Evolutionary conservation across 2,329 filamentous ascomycete genomes (phyloP).

Genomic region (Ustulina deusta): DNA sequence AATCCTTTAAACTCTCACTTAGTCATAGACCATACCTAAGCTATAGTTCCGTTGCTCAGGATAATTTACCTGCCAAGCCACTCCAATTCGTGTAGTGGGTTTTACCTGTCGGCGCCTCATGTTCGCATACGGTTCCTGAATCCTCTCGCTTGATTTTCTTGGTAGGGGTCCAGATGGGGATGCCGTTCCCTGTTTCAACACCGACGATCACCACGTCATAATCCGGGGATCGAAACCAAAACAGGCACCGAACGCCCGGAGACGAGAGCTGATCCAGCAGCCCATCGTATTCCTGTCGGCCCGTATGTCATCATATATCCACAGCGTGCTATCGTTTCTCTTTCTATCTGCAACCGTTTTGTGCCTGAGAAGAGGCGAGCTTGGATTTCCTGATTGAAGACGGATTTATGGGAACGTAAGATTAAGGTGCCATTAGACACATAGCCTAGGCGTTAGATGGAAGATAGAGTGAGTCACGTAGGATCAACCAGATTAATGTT

Average conservation of each 20-base stretch:
- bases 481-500: background rate
- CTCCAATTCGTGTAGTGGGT: background rate
- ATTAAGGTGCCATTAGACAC: background rate
- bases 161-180: slow-evolving; percentile 9
- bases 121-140: background rate
- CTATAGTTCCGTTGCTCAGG: no score
- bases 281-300: slow-evolving; percentile 1
- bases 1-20: no score
- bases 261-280: slow-evolving; percentile 14
- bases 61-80: background rate
- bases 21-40: no score
- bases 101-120: background rate
- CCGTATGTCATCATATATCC: background rate
- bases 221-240: slow-evolving; percentile 25
- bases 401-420: background rate
- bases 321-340: background rate
- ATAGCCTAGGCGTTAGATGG: background rate
- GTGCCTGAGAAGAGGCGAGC: background rate
- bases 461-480: no score
- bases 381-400: no score
- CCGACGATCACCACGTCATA: slow-evolving; percentile 32
- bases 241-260: slow-evolving; percentile 9
- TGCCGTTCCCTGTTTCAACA: slow-evolving; percentile 22
- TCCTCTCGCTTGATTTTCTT: background rate
- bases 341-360: no score